Base-by-base conservation (phyloP, 306 rosid species). In the Pyrus communis region DNA sequence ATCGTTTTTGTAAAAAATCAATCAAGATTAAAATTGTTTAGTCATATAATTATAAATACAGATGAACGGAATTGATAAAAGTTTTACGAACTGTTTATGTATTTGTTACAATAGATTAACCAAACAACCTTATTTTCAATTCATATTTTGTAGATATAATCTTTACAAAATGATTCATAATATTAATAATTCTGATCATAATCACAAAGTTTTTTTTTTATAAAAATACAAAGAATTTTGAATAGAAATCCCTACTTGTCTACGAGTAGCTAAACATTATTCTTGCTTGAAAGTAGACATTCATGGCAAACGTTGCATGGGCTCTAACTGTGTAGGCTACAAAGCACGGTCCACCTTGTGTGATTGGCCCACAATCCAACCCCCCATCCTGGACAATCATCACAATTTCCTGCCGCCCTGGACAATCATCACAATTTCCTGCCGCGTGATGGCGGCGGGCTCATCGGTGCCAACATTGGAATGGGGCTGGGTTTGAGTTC, bases 271-370 rank as follows among this genome's bases (percentile, higher is more conserved):
- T 7, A 35, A 35, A 35, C 40, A 7, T 35, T 7, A 0, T 35
- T 35, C 9, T 35, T 6, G 40, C 68, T 67, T 78, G 88, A 67
- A 81, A 93, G 62, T 90, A 90, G 1, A 79, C 60, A 62, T 90
- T 90, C 96, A 90, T 93, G 54, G 91, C 96, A 31, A 78, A 90
- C 1, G 91, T 72, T 1, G 96, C 94, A 28, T 93, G 97, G 51
- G 94, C 86, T 51, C 85, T 70, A 8, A 91, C 79, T 0, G 88
- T 86, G 75, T 90, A 25, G 3, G 98, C 96, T 43, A 58, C 46
- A 67, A 75, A 83, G 63, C 87, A 83, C 7, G 75, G 59, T 43
- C 89, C 83, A 23, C 80, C 81, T 76, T 83, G 84, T 49, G 83
- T 86, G 9, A 81, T 79, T 1, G 86, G 88, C 35, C 89, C 84